Evolutionary conservation across 208 protist genomes (phyloP).

Genomic region (Leptomonas pyrrhocoris): DNA sequence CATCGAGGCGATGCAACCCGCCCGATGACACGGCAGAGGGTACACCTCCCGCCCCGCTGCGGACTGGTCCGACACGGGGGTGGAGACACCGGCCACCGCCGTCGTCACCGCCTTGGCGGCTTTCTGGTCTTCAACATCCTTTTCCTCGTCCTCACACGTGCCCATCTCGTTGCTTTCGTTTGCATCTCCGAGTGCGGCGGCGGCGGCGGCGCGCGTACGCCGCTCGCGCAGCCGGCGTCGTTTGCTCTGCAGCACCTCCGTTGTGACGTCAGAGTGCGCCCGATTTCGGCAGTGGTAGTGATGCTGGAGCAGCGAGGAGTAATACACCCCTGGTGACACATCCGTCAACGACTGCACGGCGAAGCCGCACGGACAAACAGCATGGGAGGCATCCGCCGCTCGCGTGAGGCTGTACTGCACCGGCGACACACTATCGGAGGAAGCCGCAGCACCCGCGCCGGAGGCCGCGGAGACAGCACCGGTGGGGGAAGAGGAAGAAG

Average conservation of each 20-base stretch:
- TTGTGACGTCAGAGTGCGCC: slow-evolving; percentile 35
- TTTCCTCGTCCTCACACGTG: not conserved
- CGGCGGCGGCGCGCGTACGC: no score
- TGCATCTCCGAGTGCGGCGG: not conserved
- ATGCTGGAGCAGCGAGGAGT: slow-evolving; percentile 19
- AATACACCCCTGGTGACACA: slow-evolving; percentile 18
- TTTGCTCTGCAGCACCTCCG: slow-evolving; percentile 30
- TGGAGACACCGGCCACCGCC: not conserved
- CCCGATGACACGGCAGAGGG: no score
- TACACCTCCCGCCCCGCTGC: no score
- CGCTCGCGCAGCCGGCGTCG: slow-evolving; percentile 6
- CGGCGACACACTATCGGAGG: not conserved
- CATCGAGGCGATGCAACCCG: no score
- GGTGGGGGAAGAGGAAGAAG: not conserved
- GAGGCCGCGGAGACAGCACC: not conserved
- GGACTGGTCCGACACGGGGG: no score
- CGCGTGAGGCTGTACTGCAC: not conserved
- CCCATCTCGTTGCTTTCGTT: not conserved
- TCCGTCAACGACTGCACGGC: slow-evolving; percentile 23
- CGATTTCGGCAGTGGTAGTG: slow-evolving; percentile 21
- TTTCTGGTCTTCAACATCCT: not conserved
- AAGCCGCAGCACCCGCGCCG: not conserved
- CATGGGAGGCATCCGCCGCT: not conserved
- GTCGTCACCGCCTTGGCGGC: not conserved
- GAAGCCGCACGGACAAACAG: not conserved